These are phyloP conservation scores for Camellia granthamiana DNA, from an alignment of 148 eudicot species.

Conservation along the genomic window DNA sequence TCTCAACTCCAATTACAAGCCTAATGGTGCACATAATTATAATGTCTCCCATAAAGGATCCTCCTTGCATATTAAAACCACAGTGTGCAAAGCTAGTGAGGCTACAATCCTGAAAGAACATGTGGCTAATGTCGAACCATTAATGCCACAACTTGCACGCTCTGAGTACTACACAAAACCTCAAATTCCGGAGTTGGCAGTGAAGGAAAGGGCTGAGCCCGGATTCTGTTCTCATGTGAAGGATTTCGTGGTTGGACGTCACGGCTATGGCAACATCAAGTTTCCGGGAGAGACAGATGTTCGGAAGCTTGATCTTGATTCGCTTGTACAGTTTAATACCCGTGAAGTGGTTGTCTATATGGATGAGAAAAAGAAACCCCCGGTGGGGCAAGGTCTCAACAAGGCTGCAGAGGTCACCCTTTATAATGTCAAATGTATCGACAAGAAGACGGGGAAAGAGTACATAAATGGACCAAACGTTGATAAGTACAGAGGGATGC, in stretches of 20 bases:
- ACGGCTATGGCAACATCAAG: conserved; percentile 64
- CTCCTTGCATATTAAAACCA: neutral
- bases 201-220: conserved; percentile 43
- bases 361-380: conserved; percentile 53
- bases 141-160: conserved; percentile 51
- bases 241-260: conserved; percentile 65
- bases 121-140: conserved; percentile 10
- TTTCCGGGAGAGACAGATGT: conserved; percentile 65
- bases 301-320: conserved; percentile 49
- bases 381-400: conserved; percentile 69
- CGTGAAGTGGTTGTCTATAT: conserved; percentile 55
- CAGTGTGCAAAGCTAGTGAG: conserved; percentile 4
- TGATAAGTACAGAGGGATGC: conserved; percentile 48
- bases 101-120: conserved; percentile 10
- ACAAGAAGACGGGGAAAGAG: conserved; percentile 45
- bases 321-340: conserved; percentile 41
- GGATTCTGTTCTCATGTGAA: conserved; percentile 61
- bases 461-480: conserved; percentile 39
- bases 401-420: conserved; percentile 71
- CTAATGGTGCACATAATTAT: neutral
- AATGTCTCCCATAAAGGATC: neutral
- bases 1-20: neutral
- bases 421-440: conserved; percentile 46
- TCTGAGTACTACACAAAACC: conserved; percentile 60
- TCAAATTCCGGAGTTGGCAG: conserved; percentile 37